A percentile compares a stretch with the other conserved stretches of the same genome.
These are phyloP conservation scores for Tarenaya hassleriana DNA, from an alignment of 345 rosid genomes.

Conservation along the genomic window DNA sequence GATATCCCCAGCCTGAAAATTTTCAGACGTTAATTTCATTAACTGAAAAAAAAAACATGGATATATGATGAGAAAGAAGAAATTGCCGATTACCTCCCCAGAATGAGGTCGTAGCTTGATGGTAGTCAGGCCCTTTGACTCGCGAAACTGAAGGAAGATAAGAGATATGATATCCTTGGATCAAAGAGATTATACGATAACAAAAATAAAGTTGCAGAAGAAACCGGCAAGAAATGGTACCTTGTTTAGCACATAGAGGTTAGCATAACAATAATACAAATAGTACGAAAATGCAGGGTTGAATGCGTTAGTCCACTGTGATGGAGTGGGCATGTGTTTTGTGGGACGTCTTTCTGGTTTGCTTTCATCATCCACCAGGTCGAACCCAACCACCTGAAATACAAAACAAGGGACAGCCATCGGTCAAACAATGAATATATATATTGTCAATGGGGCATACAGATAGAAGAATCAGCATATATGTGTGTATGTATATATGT, in stretches of 20 bases:
- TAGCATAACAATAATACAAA: slow-evolving; percentile 90
- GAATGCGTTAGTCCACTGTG: slow-evolving; percentile 92
- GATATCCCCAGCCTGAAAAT: slow-evolving; percentile 95
- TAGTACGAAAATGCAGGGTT: slow-evolving; percentile 97
- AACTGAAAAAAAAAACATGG: neutral
- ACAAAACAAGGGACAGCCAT: slow-evolving; percentile 14
- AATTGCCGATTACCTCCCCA: slow-evolving; percentile 71
- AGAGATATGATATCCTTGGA: neutral
- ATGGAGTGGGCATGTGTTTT: slow-evolving; percentile 99
- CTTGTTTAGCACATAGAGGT: slow-evolving; percentile 91
- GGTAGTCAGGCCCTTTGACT: slow-evolving; percentile 96
- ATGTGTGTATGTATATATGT: slow-evolving; percentile 4
- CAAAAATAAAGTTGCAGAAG: slow-evolving; percentile 3
- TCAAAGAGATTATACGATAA: slow-evolving; percentile 14
- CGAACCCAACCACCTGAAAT: slow-evolving; percentile 91
- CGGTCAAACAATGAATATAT: neutral
- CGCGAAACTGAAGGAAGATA: slow-evolving; percentile 70
- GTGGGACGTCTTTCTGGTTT: slow-evolving; percentile 99
- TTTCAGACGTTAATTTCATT: no score
- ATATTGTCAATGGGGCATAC: no score
- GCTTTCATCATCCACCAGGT: slow-evolving; percentile 98
- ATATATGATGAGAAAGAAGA: slow-evolving; percentile 2
- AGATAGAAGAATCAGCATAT: neutral
- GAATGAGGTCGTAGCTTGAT: slow-evolving; percentile 94
- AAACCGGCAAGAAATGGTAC: slow-evolving; percentile 29